Evolutionary conservation across 192 early-diverging fungal genomes (phyloP).

Genomic region (Linderina pennispora): DNA sequence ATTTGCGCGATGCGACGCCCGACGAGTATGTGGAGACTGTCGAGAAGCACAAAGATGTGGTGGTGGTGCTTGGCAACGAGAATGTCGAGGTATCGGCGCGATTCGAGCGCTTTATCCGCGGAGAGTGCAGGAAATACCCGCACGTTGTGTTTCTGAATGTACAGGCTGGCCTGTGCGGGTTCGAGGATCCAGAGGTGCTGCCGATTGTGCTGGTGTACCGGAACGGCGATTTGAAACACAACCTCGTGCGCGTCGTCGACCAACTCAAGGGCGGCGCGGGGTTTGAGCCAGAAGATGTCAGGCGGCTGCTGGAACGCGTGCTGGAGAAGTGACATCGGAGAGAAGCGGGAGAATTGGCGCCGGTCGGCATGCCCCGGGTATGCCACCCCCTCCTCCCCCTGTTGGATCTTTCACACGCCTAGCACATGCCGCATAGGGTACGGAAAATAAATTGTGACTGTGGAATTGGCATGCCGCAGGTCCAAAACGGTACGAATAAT

Average conservation of each 20-base stretch:
- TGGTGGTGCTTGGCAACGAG: constrained; percentile 9
- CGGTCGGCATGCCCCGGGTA: too few relatives aligned
- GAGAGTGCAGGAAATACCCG: constrained; percentile 1
- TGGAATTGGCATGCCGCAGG: too few relatives aligned
- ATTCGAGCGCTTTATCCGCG: constrained; percentile 8
- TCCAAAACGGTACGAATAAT: too few relatives aligned
- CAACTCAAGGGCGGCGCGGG: constrained; percentile 6
- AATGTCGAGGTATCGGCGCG: constrained; percentile 5
- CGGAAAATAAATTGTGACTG: too few relatives aligned
- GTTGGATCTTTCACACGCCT: too few relatives aligned
- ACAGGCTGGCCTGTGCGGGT: constrained; percentile 29
- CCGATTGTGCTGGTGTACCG: constrained; percentile 34
- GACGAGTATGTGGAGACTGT: constrained; percentile 38
- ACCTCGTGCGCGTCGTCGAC: constrained; percentile 36
- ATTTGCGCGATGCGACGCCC: constrained; percentile 14
- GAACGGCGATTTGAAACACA: constrained; percentile 25
- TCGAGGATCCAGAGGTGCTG: constrained; percentile 17
- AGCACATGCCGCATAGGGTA: too few relatives aligned
- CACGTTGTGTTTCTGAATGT: constrained; percentile 26
- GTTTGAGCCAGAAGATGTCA: constrained; percentile 24
- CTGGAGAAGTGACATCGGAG: constrained; percentile 12
- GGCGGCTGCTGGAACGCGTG: constrained; percentile 3
- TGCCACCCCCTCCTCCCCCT: too few relatives aligned
- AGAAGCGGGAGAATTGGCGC: too few relatives aligned
- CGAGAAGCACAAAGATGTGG: constrained; percentile 12